Percentiles rank a stretch among this genome's conserved stretches.
Conservation (phyloP, 2,329 filamentous ascomycete species). For the Onygenales sp. region DNA sequence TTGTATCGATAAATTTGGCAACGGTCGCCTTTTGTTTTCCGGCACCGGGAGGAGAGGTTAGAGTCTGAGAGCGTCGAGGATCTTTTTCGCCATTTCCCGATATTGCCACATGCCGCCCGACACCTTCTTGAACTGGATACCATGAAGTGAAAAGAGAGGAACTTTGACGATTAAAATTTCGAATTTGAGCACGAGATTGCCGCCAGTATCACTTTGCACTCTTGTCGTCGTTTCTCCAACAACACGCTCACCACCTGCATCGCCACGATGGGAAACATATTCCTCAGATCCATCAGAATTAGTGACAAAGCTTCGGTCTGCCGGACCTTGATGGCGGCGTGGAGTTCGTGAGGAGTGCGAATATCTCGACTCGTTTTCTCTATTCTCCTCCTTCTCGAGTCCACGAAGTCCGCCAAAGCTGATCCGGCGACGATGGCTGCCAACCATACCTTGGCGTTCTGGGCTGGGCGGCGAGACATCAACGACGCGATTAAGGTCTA, state of each 20-base stretch:
- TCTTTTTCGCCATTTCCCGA: constrained; percentile 96
- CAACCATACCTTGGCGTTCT: constrained; percentile 35
- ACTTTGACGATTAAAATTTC: constrained; percentile 98
- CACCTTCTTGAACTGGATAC: constrained; percentile 96
- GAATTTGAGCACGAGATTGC: constrained; percentile 75
- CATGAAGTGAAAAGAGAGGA: constrained; percentile 81
- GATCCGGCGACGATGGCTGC: constrained; percentile 65
- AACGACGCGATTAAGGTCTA: constrained; percentile 67
- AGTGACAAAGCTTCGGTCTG: constrained; percentile 64
- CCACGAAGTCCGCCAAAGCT: constrained; percentile 67
- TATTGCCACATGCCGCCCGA: constrained; percentile 96
- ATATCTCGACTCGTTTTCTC: constrained; percentile 46
- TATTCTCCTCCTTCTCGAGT: constrained; percentile 62
- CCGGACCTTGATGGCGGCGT: constrained; percentile 37
- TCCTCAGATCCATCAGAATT: constrained; percentile 82
- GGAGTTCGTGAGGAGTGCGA: constrained; percentile 35
- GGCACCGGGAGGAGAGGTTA: constrained; percentile 31
- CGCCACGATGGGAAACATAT: constrained; percentile 45
- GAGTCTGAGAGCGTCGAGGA: constrained; percentile 74
- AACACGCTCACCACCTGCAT: constrained; percentile 47
- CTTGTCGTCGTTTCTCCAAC: constrained; percentile 86
- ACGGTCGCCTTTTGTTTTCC: neutral
- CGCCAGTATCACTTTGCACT: constrained; percentile 80
- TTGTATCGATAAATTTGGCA: no score
- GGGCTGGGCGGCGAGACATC: constrained; percentile 54